Conservation (phyloP, 345 rosid genomes). For the Populus ilicifolia region DNA sequence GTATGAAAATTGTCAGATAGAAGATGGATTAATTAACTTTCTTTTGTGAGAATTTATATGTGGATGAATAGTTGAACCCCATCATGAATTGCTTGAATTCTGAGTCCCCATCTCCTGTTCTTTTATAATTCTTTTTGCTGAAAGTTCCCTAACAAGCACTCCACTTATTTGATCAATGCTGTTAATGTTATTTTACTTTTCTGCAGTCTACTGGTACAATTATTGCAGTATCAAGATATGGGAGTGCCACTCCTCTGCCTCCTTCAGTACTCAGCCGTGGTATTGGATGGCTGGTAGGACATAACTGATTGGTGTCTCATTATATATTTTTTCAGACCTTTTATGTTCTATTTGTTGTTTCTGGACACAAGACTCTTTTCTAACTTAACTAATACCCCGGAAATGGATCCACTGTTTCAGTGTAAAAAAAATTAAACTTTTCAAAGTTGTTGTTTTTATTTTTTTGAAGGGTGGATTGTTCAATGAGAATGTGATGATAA, state of each 20-base stretch:
- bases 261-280: slow-evolving; percentile 35
- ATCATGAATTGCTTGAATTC: neutral
- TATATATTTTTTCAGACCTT: neutral
- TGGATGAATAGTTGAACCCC: neutral
- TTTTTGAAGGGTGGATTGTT: neutral
- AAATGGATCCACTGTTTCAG: slow-evolving; percentile 24
- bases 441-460: neutral
- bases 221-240: slow-evolving; percentile 26
- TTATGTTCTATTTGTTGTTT: neutral
- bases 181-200: neutral
- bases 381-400: slow-evolving; percentile 2
- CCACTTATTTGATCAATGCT: neutral
- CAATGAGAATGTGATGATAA: neutral
- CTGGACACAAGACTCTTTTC: neutral
- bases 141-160: neutral
- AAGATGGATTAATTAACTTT: neutral
- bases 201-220: slow-evolving; percentile 28
- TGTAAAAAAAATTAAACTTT: slow-evolving; percentile 16
- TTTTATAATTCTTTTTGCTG: neutral
- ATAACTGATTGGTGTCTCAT: neutral
- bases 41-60: neutral
- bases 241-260: slow-evolving; percentile 29
- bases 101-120: neutral
- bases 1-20: neutral
- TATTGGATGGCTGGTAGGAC: slow-evolving; percentile 29